Percentiles rank a stretch among this genome's conserved stretches.
These are phyloP conservation scores for Fusarium sp. DNA, from an alignment of 2,329 filamentous ascomycete species.

Conservation along the genomic window DNA sequence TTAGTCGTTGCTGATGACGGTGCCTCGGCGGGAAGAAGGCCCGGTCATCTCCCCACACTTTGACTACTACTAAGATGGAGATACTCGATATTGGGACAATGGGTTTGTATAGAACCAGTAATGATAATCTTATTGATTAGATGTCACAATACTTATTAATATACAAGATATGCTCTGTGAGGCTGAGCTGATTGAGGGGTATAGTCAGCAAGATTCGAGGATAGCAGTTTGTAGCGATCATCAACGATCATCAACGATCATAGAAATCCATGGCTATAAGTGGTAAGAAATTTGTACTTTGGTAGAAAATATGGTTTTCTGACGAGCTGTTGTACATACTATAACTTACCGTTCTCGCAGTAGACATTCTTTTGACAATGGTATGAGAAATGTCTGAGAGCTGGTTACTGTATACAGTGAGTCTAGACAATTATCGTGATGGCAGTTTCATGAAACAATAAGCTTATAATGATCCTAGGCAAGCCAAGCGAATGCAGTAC, in stretches of 20 bases:
- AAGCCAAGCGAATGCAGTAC: background rate
- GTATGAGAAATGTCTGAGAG: background rate
- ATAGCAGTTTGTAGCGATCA: background rate
- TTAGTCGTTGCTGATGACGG: slow-evolving; percentile 24
- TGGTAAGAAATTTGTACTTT: background rate
- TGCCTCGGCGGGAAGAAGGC: slow-evolving; percentile 39
- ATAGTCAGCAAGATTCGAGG: background rate
- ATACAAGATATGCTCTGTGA: background rate
- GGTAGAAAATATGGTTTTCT: too few species aligned
- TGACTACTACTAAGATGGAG: background rate
- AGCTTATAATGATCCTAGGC: background rate
- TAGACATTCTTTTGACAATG: background rate
- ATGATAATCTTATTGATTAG: background rate
- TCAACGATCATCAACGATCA: background rate
- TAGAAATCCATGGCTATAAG: background rate
- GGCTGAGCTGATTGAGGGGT: background rate
- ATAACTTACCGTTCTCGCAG: background rate
- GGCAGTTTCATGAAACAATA: background rate
- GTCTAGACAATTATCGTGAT: background rate
- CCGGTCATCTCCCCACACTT: slow-evolving; percentile 30
- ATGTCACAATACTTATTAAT: too few species aligned
- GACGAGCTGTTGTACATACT: background rate
- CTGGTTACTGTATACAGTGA: background rate
- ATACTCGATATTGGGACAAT: background rate
- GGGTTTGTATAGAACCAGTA: background rate